These are phyloP conservation scores for Heliamphora exappendiculata DNA, from an alignment of 148 eudicot genomes.

Conservation along the genomic window DNA sequence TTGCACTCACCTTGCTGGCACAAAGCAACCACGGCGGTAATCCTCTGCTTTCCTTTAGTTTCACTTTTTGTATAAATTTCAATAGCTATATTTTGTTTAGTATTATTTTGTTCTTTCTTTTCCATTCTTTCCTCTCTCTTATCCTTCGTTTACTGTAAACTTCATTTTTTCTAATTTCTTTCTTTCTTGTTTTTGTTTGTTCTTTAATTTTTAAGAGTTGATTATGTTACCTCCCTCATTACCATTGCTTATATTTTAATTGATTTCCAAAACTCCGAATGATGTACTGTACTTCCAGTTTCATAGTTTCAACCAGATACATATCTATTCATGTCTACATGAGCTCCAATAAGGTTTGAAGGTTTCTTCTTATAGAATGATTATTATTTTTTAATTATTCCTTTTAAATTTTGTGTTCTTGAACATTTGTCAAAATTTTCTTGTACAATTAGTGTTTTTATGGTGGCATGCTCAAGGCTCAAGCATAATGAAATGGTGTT, in stretches of 20 bases:
- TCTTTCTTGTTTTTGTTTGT: neutral
- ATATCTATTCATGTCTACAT: neutral
- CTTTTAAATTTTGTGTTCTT: neutral
- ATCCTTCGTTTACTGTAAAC: neutral
- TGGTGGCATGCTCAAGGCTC: neutral
- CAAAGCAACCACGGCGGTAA: constrained; percentile 51
- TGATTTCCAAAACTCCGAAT: constrained; percentile 2
- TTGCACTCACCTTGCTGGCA: constrained; percentile 50
- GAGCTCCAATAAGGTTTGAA: neutral
- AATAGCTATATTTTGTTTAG: neutral
- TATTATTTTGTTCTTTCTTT: neutral
- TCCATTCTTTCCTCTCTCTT: neutral
- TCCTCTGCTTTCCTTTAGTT: neutral
- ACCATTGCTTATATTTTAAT: neutral
- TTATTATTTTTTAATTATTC: neutral
- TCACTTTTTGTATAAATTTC: neutral
- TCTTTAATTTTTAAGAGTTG: neutral
- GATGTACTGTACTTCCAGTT: neutral
- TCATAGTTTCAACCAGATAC: neutral
- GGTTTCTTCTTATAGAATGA: neutral
- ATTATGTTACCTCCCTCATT: constrained; percentile 2
- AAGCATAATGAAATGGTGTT: neutral
- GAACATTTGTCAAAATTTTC: constrained; percentile 1
- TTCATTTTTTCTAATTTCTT: neutral
- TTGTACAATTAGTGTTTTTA: neutral